Evolutionary conservation across 495 filamentous ascomycete species (phyloP).

Genomic region (Cercophora sp.): DNA sequence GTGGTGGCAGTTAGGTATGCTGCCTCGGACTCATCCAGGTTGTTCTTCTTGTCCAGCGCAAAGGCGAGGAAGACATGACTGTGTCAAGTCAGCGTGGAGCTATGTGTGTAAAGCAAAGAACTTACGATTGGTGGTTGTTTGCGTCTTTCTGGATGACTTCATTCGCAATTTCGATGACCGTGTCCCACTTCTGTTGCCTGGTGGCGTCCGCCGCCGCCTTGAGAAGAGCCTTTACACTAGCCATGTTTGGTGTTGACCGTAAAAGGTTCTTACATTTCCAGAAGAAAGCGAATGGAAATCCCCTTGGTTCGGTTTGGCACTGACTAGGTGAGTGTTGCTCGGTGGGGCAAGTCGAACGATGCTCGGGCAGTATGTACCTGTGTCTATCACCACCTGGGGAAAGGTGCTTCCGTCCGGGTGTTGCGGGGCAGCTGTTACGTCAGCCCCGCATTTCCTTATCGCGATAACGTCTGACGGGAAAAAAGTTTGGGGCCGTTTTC

Average conservation of each 20-base stretch:
- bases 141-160: constrained; percentile 65
- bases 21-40: constrained; percentile 64
- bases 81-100: constrained; percentile 9
- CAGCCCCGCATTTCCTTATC: not conserved
- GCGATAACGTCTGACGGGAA: not conserved
- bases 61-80: constrained; percentile 81
- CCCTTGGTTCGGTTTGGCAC: too few species aligned
- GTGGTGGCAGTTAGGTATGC: constrained; percentile 71
- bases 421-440: not conserved
- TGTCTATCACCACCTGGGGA: not conserved
- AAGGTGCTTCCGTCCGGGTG: not conserved
- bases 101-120: not conserved
- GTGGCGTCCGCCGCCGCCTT: constrained; percentile 79
- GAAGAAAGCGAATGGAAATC: too few species aligned
- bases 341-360: too few species aligned
- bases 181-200: constrained; percentile 73
- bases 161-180: constrained; percentile 63
- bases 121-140: constrained; percentile 77
- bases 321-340: too few species aligned
- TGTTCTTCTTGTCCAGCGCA: constrained; percentile 69
- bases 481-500: not conserved
- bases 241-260: too few species aligned
- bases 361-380: too few species aligned
- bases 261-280: too few species aligned
- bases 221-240: constrained; percentile 66